Evolutionary conservation across 331 rosid species (phyloP), one percentile per base, ranked within the genome.

Genomic region (Acacia pycnantha): DNA sequence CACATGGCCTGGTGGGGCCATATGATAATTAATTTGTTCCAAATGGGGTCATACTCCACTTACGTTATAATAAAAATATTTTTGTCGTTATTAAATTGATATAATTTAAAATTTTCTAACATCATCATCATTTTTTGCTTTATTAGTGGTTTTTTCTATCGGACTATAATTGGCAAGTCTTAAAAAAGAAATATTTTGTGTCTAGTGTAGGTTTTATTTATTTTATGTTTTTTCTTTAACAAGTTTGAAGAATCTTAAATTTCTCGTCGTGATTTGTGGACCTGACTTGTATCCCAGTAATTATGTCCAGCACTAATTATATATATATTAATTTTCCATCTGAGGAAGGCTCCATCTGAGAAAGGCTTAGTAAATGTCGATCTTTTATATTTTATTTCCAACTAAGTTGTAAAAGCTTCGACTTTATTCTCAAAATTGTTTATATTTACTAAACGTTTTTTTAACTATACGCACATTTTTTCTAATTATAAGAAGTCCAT

Each of bases 1-100:
- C 91, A 86, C 90, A 80, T 88, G 89, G 90, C 48, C 81, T 76
- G 29, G 37, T 76, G 29, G 37, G 43, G 12, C 87, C 88, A 86
- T 76, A 2, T 47, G 14, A 11, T 47, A 15, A 47, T 47, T 59
- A 24, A 59, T 59, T 59, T 24, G 83, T 61, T 86, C 61, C 77
- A 35, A 31, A 73, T 64, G 58, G 18, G 1, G 5, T 77, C 40
- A 18, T 22, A 14, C 24, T 74, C 58, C 40, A 74, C 70, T 72
- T 62, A 21, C 35, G 58, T 10, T 31, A 64, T 4, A 15, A 54
- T 7, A 19, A 21, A 27, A 5, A 29, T 64, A 15, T 16, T 65
- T 13, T 27, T 11, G 4, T 29, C 16, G 22, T 65, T 6, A 65
- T 65, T 7, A 65, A 15, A 65, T 14, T 65, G n/a, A 65, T 7